Evolutionary conservation across 345 rosid genomes (phyloP).

Genomic region (Rhizophora apiculata): DNA sequence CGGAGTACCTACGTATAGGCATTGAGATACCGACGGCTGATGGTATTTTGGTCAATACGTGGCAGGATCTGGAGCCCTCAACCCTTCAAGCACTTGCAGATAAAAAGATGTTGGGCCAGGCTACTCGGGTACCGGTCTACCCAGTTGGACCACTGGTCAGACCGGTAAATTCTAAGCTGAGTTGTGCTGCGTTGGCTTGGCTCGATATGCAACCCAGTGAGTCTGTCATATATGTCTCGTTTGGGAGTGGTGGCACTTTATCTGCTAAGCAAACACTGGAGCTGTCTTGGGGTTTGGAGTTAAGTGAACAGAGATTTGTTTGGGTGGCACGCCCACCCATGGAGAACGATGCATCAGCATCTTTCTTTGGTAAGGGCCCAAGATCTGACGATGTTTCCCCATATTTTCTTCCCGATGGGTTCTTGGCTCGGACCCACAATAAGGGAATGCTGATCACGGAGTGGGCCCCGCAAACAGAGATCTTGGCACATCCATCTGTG

Average conservation of each 20-base stretch:
- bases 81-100: slow-evolving; percentile 39
- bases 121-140: slow-evolving; percentile 36
- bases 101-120: slow-evolving; percentile 9
- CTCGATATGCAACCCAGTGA: slow-evolving; percentile 42
- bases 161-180: background rate
- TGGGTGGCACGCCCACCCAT: slow-evolving; percentile 59
- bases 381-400: slow-evolving; percentile 13
- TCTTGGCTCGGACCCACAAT: slow-evolving; percentile 34
- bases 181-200: slow-evolving; percentile 30
- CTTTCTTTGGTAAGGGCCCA: slow-evolving; percentile 20
- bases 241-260: slow-evolving; percentile 70
- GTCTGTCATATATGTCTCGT: slow-evolving; percentile 61
- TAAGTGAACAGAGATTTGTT: slow-evolving; percentile 52
- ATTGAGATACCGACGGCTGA: slow-evolving; percentile 28
- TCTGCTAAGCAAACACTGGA: slow-evolving; percentile 45
- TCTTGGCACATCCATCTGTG: slow-evolving; percentile 45
- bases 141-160: slow-evolving; percentile 44
- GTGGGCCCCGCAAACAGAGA: slow-evolving; percentile 62
- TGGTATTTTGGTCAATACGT: slow-evolving; percentile 56
- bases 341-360: slow-evolving; percentile 14
- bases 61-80: slow-evolving; percentile 41
- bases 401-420: slow-evolving; percentile 50
- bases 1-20: slow-evolving; percentile 28
- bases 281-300: slow-evolving; percentile 63
- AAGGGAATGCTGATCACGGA: slow-evolving; percentile 39